Conservation (phyloP, 2,329 filamentous ascomycete species). For the Exutisphaerella laricina region DNA sequence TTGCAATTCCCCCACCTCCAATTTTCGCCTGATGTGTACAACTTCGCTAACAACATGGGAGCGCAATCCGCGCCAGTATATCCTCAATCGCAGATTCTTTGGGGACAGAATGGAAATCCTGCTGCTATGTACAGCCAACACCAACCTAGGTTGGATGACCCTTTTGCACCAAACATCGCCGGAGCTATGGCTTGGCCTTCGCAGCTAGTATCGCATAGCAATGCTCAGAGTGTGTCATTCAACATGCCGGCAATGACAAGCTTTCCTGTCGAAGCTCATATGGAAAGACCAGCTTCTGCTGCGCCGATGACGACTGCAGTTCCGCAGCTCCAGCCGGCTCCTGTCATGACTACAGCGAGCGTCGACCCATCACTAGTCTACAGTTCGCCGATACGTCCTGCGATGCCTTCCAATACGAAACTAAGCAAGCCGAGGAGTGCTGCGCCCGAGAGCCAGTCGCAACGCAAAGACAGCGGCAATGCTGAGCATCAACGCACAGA, state of each 20-base stretch:
- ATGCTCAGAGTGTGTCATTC: slow-evolving; percentile 21
- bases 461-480: slow-evolving; percentile 28
- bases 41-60: slow-evolving; percentile 47
- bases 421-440: slow-evolving; percentile 2
- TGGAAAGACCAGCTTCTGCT: slow-evolving; percentile 25
- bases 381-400: slow-evolving; percentile 30
- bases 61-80: slow-evolving; percentile 53
- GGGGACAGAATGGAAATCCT: slow-evolving; percentile 24
- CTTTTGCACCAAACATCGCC: slow-evolving; percentile 25
- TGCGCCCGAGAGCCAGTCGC: slow-evolving; percentile 8
- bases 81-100: slow-evolving; percentile 49
- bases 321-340: slow-evolving; percentile 11
- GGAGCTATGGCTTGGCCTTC: slow-evolving; percentile 18
- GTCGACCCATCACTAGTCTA: slow-evolving; percentile 46
- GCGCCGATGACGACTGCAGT: slow-evolving; percentile 18
- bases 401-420: slow-evolving; percentile 20
- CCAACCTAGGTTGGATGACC: slow-evolving; percentile 26
- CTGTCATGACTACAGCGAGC: slow-evolving; percentile 32
- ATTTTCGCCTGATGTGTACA: slow-evolving; percentile 54
- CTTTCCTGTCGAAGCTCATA: slow-evolving; percentile 25
- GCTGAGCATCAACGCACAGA: slow-evolving; percentile 38
- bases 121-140: slow-evolving; percentile 16
- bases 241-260: slow-evolving; percentile 30
- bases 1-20: slow-evolving; percentile 50
- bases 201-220: slow-evolving; percentile 8